A percentile compares a stretch with the other conserved stretches of the same genome.
Evolutionary conservation across 257 asterid species (phyloP).

Genomic region (Solanum gandarillasii): DNA sequence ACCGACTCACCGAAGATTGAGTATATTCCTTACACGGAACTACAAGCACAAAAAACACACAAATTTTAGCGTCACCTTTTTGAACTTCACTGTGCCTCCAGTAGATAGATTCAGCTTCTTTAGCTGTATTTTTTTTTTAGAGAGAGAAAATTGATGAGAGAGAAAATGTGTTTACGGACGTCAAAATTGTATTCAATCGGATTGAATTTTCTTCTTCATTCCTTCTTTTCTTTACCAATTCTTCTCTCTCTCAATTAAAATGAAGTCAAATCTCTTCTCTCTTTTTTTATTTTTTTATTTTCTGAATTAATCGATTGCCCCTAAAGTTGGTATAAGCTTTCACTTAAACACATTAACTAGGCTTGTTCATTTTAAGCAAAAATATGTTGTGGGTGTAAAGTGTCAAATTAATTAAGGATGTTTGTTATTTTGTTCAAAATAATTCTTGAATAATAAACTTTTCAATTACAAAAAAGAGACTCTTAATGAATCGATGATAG

Average conservation of each 20-base stretch:
- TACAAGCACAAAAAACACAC: not conserved
- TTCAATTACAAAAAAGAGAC: no score
- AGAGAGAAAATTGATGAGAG: conserved; percentile 10
- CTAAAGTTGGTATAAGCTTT: no score
- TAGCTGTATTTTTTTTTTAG: not conserved
- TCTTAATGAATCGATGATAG: no score
- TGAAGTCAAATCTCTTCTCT: not conserved
- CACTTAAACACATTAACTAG: no score
- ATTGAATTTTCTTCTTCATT: conserved; percentile 20
- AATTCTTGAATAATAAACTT: no score
- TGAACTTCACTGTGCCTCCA: not conserved
- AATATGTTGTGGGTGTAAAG: no score
- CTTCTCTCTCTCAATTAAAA: not conserved
- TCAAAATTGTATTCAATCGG: conserved; percentile 44
- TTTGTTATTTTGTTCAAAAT: no score
- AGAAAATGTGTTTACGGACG: conserved; percentile 44
- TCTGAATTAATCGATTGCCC: no score
- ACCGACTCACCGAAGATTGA: not conserved
- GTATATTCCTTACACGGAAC: not conserved
- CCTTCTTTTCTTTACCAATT: not conserved
- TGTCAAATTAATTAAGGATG: no score
- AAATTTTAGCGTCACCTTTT: not conserved
- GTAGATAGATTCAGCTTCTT: conserved; percentile 30
- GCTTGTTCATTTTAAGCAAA: no score
- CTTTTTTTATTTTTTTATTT: no score